Evolutionary conservation across 371 early-diverging fungal genomes (phyloP), one percentile per base, ranked within the genome.

Genomic region (Rhizopus delemar): DNA sequence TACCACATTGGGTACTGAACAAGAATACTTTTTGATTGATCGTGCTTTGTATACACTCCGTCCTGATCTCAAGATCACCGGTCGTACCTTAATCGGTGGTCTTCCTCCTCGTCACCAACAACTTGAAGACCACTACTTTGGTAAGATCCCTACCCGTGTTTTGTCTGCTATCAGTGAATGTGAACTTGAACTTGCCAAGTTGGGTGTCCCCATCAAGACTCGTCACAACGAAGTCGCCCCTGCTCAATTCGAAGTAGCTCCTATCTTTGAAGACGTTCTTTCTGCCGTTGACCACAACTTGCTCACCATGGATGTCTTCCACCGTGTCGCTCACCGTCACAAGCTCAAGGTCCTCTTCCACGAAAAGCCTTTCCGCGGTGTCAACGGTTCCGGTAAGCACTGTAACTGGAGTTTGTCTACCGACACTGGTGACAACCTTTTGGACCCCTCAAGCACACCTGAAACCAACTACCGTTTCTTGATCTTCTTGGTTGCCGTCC

Each of bases 181-280:
- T 60, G 99, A 97, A 73, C 80, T 93, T 43, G 99, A 97, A 81
- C 86, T 94, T 53, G 88, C 86, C 80, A 89, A 90, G 60, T 83
- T 97, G 62, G 99, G 99, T 74, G 94, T 96, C n/a, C 99, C 99
- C 46, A 83, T 97, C 82, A 98, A 98, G 89, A 98, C 99, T 38
- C 89, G 97, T 60, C 99, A 98, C 86, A 98, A 98, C 79, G 99
- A 98, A 85, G 99, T 97, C 15, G 97, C 96, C 38, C 99, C 99
- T 39, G 90, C 89, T 69, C 99, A 98, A 85, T 98, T 96, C 66
- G 97, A 98, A 80, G 78, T 95, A 48, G 97, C 99, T 13, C 99
- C 97, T 53, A 94, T 96, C 69, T 97, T 96, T 65, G 97, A 98
- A 81, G 96, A 95, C 74, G 88, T 96, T 33, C 83, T 93, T 52